Evolutionary conservation across 768 basidiomycete genomes (phyloP).

Genomic region (Rhodosporidiobolus sp.): DNA sequence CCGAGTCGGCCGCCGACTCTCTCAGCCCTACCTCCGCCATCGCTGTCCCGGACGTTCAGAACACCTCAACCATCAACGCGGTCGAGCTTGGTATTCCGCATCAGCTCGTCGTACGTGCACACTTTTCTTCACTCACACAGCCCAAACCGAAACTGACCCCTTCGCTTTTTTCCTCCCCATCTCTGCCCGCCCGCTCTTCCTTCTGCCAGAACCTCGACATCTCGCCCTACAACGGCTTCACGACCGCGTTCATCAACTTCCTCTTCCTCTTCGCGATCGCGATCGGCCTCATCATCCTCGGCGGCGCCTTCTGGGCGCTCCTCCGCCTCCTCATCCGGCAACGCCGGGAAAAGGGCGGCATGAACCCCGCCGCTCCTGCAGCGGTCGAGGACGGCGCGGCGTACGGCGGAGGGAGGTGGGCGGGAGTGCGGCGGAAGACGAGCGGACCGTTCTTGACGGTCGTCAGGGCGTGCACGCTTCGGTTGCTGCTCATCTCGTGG

Average conservation of each 20-base stretch:
- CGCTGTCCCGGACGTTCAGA: conserved; percentile 47
- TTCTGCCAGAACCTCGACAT: conserved; percentile 64
- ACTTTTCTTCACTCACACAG: neutral
- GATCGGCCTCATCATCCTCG: conserved; percentile 58
- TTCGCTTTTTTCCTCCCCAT: conserved; percentile 55
- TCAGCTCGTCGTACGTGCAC: conserved; percentile 29
- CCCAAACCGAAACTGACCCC: no score
- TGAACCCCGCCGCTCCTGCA: neutral
- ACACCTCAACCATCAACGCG: conserved; percentile 53
- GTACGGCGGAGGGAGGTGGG: neutral
- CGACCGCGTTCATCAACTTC: conserved; percentile 72
- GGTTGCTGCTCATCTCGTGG: conserved; percentile 59
- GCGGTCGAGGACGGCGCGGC: no score
- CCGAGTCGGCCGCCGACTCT: conserved; percentile 15
- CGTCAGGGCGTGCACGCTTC: conserved; percentile 8
- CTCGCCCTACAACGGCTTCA: conserved; percentile 81
- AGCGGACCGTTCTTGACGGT: conserved; percentile 55
- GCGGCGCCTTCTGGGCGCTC: conserved; percentile 45
- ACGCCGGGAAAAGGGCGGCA: neutral
- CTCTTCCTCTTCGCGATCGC: conserved; percentile 60
- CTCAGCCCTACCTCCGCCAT: conserved; percentile 16
- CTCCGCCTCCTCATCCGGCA: conserved; percentile 44
- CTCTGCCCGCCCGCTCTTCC: conserved; percentile 77
- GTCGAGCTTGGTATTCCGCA: conserved; percentile 41
- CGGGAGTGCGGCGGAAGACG: conserved; percentile 40